These are phyloP conservation scores for Urochloa ruziziensis DNA, from an alignment of 176 grass and related monocot genomes.

Conservation along the genomic window DNA sequence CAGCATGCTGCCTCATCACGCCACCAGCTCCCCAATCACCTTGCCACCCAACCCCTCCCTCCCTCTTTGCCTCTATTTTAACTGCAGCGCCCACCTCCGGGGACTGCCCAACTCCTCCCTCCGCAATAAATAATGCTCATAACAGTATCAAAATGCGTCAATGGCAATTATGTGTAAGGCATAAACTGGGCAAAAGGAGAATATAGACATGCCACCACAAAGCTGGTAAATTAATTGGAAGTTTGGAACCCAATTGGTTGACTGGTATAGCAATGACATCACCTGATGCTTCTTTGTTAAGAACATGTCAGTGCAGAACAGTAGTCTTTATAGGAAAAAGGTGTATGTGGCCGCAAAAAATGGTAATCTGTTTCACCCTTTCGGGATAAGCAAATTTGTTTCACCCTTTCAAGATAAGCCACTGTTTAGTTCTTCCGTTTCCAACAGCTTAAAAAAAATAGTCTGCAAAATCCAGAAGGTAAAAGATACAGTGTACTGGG, in stretches of 20 bases:
- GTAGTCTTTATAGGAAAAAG: not conserved
- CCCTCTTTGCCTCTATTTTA: too few relatives aligned
- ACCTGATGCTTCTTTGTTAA: not conserved
- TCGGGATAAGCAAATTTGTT: not conserved
- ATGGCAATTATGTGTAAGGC: not conserved
- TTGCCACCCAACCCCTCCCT: not conserved
- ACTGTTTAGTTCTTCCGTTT: not conserved
- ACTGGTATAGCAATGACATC: not conserved
- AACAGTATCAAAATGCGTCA: not conserved
- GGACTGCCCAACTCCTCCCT: not conserved
- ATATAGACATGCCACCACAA: not conserved
- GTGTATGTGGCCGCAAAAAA: not conserved
- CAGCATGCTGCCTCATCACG: not conserved
- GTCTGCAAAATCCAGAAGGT: not conserved
- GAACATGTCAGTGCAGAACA: not conserved
- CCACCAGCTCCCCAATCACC: too few relatives aligned
- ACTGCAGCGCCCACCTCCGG: too few relatives aligned
- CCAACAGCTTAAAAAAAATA: not conserved
- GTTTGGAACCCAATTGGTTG: not conserved
- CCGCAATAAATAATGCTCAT: not conserved
- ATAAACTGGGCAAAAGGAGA: not conserved
- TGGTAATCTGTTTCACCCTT: not conserved
- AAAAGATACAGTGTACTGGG: too few relatives aligned
- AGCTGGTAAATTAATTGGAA: not conserved
- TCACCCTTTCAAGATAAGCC: too few relatives aligned